Conservation (phyloP, 257 asterid species). For the Pogostemon cablin region DNA sequence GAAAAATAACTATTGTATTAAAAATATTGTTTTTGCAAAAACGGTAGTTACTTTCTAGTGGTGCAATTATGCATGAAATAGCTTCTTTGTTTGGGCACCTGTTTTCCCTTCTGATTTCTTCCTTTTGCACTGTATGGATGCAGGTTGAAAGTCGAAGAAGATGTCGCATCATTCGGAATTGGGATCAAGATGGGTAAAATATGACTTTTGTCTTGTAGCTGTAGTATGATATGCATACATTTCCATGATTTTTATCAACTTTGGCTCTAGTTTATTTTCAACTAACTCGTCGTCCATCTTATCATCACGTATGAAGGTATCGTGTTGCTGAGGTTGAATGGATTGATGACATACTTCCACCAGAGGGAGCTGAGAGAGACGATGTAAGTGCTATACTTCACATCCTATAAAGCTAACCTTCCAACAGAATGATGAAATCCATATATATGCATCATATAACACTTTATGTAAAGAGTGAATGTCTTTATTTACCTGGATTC, state of each 20-base stretch:
- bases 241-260: neutral
- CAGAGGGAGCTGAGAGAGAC: slow-evolving; percentile 70
- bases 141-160: slow-evolving; percentile 97
- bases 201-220: slow-evolving; percentile 21
- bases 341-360: slow-evolving; percentile 64
- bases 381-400: slow-evolving; percentile 55
- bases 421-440: neutral
- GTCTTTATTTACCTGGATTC: slow-evolving; percentile 9
- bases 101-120: neutral
- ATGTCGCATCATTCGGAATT: slow-evolving; percentile 70
- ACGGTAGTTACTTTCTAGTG: neutral
- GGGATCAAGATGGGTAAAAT: slow-evolving; percentile 98
- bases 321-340: slow-evolving; percentile 97
- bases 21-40: neutral
- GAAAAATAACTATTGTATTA: slow-evolving; percentile 6
- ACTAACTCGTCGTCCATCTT: slow-evolving; percentile 26
- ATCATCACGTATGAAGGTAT: slow-evolving; percentile 57
- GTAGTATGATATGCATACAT: neutral
- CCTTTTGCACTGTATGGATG: slow-evolving; percentile 29
- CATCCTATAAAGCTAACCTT: neutral
- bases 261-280: slow-evolving; percentile 21
- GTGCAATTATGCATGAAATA: slow-evolving; percentile 14
- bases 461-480: neutral
- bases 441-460: neutral
- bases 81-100: neutral